Conservation (phyloP, 2,329 filamentous ascomycete species). For the Colletotrichum scovillei region DNA sequence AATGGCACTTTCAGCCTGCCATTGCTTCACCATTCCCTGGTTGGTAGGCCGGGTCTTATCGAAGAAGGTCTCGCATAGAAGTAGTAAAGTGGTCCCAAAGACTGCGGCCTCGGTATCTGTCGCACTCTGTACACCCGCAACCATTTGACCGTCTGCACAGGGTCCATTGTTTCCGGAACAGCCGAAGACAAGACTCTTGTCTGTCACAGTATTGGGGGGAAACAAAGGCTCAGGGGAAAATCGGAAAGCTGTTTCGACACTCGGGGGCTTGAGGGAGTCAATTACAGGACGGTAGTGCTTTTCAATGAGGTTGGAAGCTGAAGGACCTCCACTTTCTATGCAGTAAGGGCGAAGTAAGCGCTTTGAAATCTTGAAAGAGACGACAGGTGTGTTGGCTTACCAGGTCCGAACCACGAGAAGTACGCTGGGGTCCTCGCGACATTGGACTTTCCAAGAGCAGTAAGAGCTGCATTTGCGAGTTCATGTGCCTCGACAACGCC, state of each 20-base stretch:
- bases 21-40: constrained; percentile 1
- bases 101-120: background rate
- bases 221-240: constrained; percentile 6
- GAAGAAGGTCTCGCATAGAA: constrained; percentile 11
- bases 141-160: background rate
- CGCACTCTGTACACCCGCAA: constrained; percentile 4
- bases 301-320: background rate
- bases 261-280: constrained; percentile 5
- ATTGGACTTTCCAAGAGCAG: background rate
- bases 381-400: background rate
- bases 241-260: constrained; percentile 8
- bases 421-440: background rate
- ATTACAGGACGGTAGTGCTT: constrained; percentile 1
- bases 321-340: background rate
- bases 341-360: background rate
- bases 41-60: background rate
- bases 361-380: background rate
- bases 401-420: background rate
- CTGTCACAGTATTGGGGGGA: background rate
- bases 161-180: constrained; percentile 2
- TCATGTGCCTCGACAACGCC: constrained; percentile 11
- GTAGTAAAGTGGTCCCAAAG: background rate
- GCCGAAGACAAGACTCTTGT: background rate
- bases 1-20: background rate
- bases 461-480: constrained; percentile 15